Conservation (phyloP, 257 asterid genomes). For the Primulina tabacum region DNA sequence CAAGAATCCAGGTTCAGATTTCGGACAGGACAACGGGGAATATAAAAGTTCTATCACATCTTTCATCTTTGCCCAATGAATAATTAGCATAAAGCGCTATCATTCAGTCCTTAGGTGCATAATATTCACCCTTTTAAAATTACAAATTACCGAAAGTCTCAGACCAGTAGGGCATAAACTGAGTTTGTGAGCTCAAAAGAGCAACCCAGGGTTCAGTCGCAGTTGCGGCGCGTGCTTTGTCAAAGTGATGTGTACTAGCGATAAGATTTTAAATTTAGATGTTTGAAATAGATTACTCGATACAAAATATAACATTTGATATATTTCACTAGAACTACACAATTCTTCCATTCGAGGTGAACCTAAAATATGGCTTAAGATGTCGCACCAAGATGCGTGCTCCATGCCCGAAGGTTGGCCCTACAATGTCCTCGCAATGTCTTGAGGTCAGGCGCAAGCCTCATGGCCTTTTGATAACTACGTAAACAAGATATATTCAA, state of each 20-base stretch:
- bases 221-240: too few species aligned
- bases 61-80: too few species aligned
- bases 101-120: not conserved
- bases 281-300: too few species aligned
- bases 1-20: not conserved
- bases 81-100: not conserved
- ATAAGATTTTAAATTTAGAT: not conserved
- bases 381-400: not conserved
- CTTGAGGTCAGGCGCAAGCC: not conserved
- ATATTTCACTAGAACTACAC: not conserved
- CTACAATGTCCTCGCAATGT: not conserved
- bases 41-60: not conserved
- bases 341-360: not conserved
- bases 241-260: not conserved
- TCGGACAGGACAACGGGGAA: not conserved
- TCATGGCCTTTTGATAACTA: not conserved
- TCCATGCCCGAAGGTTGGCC: not conserved
- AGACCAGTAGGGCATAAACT: too few species aligned
- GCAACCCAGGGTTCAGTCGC: too few species aligned
- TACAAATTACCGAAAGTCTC: too few species aligned
- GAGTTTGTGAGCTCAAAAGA: too few species aligned
- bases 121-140: too few species aligned
- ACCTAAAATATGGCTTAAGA: not conserved
- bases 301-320: too few species aligned
- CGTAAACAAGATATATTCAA: not conserved